Base-by-base conservation (phyloP, 2,329 filamentous ascomycete genomes). In the Zalaria sp. region DNA sequence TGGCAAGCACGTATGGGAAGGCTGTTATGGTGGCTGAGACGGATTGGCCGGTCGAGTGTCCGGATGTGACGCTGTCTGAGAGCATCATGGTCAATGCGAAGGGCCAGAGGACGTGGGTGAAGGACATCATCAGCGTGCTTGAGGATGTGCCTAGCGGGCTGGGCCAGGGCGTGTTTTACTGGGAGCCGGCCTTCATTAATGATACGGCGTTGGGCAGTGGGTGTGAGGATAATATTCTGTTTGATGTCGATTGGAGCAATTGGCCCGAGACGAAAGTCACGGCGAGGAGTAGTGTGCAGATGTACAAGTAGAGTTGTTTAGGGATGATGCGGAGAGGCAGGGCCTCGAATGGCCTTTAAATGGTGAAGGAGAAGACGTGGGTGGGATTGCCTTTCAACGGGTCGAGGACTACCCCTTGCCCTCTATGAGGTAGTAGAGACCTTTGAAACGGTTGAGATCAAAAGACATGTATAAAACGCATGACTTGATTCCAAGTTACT, bases 141-240 rank as follows among this genome's bases (percentile, higher is more conserved):
- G 38, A 47, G 31, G 38, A 37, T 25, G 45, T 50, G 26, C 41
- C 34, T 6, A 47, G 47, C 18, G 52, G 51, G 11, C 44, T 45
- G 34, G 54, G 51, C 3, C 51, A 46, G 37, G 60, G 61, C 2
- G 26, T 57, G 18, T 53, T 53, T 37, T 57, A 57, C 42, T 58
- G 54, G 54, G 53, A 57, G 44, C 55, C 55, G 4, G 51, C 54
- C 4, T 57, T 53, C 52, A 35, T 56, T 25, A 48, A 53, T 31
- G 56, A 55, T 43, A 52, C 51, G 5, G 50, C 45, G 2, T 41
- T 54, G 38, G 55, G 54, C 5, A 52, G 47, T 41, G 53, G 49
- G 27, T 57, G 56, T 40, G 43, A 48, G 9, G 47, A 53, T 40
- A 52, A 51, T 25, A 46, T 56, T 42, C 46, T 57, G 42, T 56